Evolutionary conservation across 805 yeast genomes (phyloP), one percentile per base, ranked within the genome.

Genomic region (Komagataella ulmi): DNA sequence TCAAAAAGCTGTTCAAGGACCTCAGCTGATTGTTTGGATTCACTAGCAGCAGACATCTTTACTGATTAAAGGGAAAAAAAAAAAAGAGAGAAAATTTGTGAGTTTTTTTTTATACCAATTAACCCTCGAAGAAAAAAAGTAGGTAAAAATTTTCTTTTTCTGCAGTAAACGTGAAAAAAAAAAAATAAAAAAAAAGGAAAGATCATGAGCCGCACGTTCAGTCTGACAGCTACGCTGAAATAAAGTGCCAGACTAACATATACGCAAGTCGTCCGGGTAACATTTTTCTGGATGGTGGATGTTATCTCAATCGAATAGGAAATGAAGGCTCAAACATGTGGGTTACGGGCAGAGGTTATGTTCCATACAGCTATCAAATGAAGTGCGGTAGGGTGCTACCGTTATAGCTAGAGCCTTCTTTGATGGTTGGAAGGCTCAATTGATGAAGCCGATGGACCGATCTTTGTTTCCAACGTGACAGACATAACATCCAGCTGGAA

Each of bases 1-100:
- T 84, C 78, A 77, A 93, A 88, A 69, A 93, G 85, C 77, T 93
- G 96, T 70, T 84, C 77, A 72, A 91, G 85, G 73, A 90, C 96
- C 75, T 89, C 80, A 65, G 77, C 72, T 54, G 82, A 76, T 73
- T 78, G 78, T 66, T 74, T 74, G 52, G 80, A 74, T 74, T 78
- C 83, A 68, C 77, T 73, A 67, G 80, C 77, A 48, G 54, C 56
- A 52, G 54, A 51, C 55, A 51, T 50, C 23, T 50, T 12, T 30
- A 30, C 40, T 30, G 40, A 30, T 30, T 30, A 4, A 30, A 30
- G 40, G 40, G 40, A 30, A 30, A 30, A 30, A 30, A 30, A 30
- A 30, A 30, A 30, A 12, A 30, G 40, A 30, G 40, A 30, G 40
- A 30, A 30, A 30, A 30, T 30, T 30, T 30, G 40, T 10, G 40